A percentile compares a stretch with the other conserved stretches of the same genome.
phyloP scores from a whole-genome alignment of 1,284 basidiomycete genomes.

The Grifola frondosa region DNA sequence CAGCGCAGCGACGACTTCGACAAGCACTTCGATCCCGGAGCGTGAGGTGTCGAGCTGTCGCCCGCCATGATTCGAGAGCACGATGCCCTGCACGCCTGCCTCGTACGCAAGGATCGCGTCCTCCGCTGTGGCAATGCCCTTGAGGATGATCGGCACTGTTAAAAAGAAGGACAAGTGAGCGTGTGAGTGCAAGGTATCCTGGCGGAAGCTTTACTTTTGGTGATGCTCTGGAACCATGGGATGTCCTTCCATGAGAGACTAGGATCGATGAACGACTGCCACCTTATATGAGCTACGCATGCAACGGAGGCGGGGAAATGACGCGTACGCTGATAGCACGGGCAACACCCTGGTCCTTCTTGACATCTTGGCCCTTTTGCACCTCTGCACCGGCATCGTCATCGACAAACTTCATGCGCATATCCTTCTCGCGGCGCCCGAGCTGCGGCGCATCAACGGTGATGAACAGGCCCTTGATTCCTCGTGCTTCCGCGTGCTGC shows the following conservation, averaged over 20 bases:
- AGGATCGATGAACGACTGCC: conserved; percentile 91
- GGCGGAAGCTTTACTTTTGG: conserved; percentile 56
- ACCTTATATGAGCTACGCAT: no score
- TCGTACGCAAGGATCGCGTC: conserved; percentile 89
- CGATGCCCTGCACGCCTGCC: conserved; percentile 76
- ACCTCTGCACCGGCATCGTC: conserved; percentile 33
- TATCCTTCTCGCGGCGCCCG: conserved; percentile 88
- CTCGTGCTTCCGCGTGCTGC: conserved; percentile 79
- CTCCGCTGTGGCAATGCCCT: conserved; percentile 76
- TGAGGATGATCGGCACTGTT: conserved; percentile 89
- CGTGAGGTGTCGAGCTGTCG: conserved; percentile 88
- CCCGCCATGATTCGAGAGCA: conserved; percentile 89
- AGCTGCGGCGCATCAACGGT: conserved; percentile 94
- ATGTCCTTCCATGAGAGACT: conserved; percentile 87
- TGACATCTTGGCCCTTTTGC: conserved; percentile 50
- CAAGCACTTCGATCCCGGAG: conserved; percentile 85
- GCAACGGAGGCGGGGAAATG: not conserved
- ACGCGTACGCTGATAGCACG: conserved; percentile 31
- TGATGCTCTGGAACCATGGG: conserved; percentile 86
- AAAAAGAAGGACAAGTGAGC: not conserved
- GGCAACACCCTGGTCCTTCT: conserved; percentile 33
- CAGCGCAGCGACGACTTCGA: conserved; percentile 81
- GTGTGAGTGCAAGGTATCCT: not conserved
- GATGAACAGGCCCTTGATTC: conserved; percentile 88
- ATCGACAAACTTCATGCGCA: conserved; percentile 87